Base-by-base conservation (phyloP, 1,139 yeast species). In the Pneumocystis murina region DNA sequence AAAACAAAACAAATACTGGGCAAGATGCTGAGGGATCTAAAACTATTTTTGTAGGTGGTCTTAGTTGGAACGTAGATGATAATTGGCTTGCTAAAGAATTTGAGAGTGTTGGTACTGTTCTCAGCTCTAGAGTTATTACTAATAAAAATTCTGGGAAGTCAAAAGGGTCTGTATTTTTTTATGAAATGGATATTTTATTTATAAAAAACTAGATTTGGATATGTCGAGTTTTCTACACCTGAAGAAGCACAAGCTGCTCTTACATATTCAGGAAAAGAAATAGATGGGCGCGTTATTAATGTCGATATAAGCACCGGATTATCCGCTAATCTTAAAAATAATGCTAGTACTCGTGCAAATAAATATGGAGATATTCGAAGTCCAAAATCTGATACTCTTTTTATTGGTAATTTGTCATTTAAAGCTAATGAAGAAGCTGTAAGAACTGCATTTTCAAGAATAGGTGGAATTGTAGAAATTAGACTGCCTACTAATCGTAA, bases 401-500 rank as follows among this genome's bases (percentile, higher is more conserved):
- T 92, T 80, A 80, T 92, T 71, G 98, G 98, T 75, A 92, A 92
- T 83, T 82, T 92, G 73, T 87, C 96, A 38, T 92, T 92, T 84
- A 83, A 87, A 72, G 87, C 89, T 69, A 82, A 84, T 75, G 85
- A 90, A 78, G 96, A 90, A 75, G 79, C 77, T 68, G 79, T 92
- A 70, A 85, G 81, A 76, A 83, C 82, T 70, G 75, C 83, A 60
- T 92, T 92, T 73, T 84, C 86, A 70, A 83, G 82, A 72, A 81
- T 82, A 76, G 97, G 97, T 75, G 81, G 80, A 69, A 87, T 92
- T 67, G 78, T 89, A 66, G 87, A 95, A 67, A 91, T 91, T 72
- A 85, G 98, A 80, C 80, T 92, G 71, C 98, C 98, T 76, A 91
- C 97, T 62, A 95, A 91, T 79, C 97, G 96, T 74, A 97, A 91